Base-by-base conservation (phyloP, 1,284 basidiomycete genomes). In the Rhodotorula sp. region DNA sequence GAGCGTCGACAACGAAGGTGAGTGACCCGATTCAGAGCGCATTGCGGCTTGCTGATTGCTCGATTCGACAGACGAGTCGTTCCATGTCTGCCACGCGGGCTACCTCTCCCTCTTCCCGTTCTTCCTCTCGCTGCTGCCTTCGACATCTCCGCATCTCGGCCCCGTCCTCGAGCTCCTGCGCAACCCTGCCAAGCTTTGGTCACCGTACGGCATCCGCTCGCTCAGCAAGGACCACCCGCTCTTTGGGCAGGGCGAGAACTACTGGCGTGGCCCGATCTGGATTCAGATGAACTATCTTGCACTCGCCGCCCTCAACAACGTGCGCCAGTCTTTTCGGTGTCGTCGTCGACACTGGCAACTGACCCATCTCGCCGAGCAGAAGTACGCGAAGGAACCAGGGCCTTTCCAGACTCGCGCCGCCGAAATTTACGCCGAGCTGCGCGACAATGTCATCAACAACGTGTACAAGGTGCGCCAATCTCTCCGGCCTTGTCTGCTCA, bases 191-290 rank as follows among this genome's bases (percentile, higher is more conserved):
- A 90, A 93, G 73, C 86, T 97, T 44, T 97, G 94, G 94, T 95
- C 93, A 4, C 85, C 88, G 1, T 93, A 89, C 80, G 94, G 94
- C 60, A 84, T 97, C 54, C 89, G 94, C 53, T 94, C 92, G 76
- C 83, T 97, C 64, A 92, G 91, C 19, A 88, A 86, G 50, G 87
- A 88, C 23, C 92, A 97, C 79, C 87, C 89, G n/a, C 86, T 90
- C 67, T 97, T 93, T 77, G 94, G 93, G 23, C 84, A 88, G 78
- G 94, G 90, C 64, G 95, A 97, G 80, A 92, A 97, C 82, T 97
- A 97, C 82, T 97, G 94, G 94, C 90, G 90, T 78, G 93, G 94
- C 4, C 92, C 95, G 4, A 90, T 97, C 66, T 97, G 94, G 94
- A 87, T 97, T 45, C 94, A 92, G 80, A 93, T 97, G 89, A 97